Base-by-base conservation (phyloP, 108 stramenopile genomes). In the Skeletonema costatum region DNA sequence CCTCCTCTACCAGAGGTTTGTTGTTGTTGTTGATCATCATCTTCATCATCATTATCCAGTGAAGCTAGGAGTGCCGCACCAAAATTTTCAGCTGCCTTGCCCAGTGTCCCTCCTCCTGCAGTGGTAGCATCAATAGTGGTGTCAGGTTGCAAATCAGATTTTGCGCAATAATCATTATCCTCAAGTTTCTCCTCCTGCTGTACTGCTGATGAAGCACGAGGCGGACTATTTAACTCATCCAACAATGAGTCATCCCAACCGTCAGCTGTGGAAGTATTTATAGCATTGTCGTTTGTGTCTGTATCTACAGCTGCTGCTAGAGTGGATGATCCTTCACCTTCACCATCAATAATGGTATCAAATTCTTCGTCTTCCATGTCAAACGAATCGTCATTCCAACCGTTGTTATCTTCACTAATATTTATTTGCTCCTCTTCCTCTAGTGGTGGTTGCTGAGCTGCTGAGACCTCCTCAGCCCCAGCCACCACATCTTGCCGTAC, bases 61-160 rank as follows among this genome's bases (percentile, higher is more conserved):
- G 68, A 74, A 39, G 80, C 80, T 69, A 81, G 31, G 19, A 81
- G 48, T 6, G 80, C 80, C 10, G 80, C 80, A 42, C 80, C 80
- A 46, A 81, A 81, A 8, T 4, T 35, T 29, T 74, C 73, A 8
- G 80, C 73, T 5, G 73, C 73, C 36, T 72, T 50, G 13, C 61
- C 51, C 42, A 73, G 29, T 53, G 2, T n/a, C 16, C 44, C 53
- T 29, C 53, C 53, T 50, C 17, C 48, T 10, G 2, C 48, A 50
- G 48, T 4, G 48, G 48, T 1, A 39, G 5, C 8, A 39, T 2
- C 1, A 39, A 1, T 9, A n/a, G 8, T 46, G 44, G 2, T n/a
- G 44, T 16, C 21, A 53, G 21, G 4, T 53, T 19, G 53, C 9
- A 25, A 25, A 53, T 19, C n/a, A 53, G 25, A n/a, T 25, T 4